phyloP scores from a whole-genome alignment of 2,329 filamentous ascomycete genomes.

The Exutisphaerella laricina region DNA sequence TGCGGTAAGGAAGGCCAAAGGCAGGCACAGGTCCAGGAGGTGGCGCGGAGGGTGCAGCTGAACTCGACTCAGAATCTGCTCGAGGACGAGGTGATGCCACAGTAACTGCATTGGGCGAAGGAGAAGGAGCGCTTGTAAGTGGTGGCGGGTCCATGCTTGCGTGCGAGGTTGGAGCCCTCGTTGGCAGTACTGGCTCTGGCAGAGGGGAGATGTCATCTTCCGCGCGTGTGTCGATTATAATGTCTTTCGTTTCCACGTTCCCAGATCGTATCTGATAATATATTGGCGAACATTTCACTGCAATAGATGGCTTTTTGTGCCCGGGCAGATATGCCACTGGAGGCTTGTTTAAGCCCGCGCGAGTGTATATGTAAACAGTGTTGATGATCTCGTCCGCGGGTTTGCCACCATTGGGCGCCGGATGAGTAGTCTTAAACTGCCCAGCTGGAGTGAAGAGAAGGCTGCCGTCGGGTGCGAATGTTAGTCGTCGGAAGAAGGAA shows the following conservation, averaged over 20 bases:
- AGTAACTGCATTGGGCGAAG: constrained; percentile 44
- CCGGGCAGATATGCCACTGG: constrained; percentile 92
- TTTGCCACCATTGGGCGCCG: constrained; percentile 64
- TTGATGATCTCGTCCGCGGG: constrained; percentile 82
- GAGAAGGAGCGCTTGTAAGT: constrained; percentile 51
- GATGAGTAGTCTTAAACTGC: constrained; percentile 80
- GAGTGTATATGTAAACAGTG: constrained; percentile 96
- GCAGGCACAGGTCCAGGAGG: constrained; percentile 50
- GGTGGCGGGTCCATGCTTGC: constrained; percentile 81
- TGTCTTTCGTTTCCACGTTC: constrained; percentile 67
- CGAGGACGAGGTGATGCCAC: constrained; percentile 48
- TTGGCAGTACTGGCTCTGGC: constrained; percentile 67
- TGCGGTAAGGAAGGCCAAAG: constrained; percentile 83
- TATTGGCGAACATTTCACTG: constrained; percentile 87
- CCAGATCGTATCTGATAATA: constrained; percentile 74
- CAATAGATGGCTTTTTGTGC: constrained; percentile 96
- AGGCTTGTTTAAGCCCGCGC: constrained; percentile 93
- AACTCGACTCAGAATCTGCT: constrained; percentile 48
- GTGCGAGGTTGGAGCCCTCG: constrained; percentile 52
- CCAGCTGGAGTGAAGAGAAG: constrained; percentile 90
- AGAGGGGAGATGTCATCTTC: constrained; percentile 79
- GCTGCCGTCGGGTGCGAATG: constrained; percentile 93
- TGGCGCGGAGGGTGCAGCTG: constrained; percentile 44
- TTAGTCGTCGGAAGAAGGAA: constrained; percentile 89
- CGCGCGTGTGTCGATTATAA: constrained; percentile 86